Percentiles rank a stretch among this genome's conserved stretches.
These are phyloP conservation scores for Fraxinus velutina DNA, from an alignment of 305 asterid species.

Conservation along the genomic window DNA sequence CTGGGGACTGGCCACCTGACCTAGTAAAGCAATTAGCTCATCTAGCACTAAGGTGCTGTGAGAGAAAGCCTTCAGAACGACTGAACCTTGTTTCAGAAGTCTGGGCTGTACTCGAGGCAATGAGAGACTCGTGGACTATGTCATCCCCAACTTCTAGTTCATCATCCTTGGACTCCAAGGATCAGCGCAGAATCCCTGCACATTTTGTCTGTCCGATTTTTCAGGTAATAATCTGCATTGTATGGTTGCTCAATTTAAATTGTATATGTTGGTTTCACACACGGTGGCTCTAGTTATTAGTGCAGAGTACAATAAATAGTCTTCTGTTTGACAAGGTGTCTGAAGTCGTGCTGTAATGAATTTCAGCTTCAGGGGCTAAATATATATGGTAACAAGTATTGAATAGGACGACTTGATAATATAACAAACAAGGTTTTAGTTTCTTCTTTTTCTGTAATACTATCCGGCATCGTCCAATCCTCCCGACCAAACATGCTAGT, in stretches of 20 bases:
- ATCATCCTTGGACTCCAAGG: slow-evolving; percentile 35
- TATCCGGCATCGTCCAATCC: not conserved
- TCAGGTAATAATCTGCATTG: slow-evolving; percentile 52
- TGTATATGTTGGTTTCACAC: not conserved
- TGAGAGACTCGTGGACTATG: slow-evolving; percentile 44
- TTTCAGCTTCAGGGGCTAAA: not conserved
- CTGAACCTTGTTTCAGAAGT: slow-evolving; percentile 58
- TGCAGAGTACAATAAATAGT: not conserved
- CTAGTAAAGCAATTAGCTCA: slow-evolving; percentile 45
- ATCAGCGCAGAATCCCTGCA: slow-evolving; percentile 59
- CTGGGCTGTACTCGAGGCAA: slow-evolving; percentile 54
- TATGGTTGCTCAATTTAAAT: not conserved
- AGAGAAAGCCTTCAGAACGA: slow-evolving; percentile 41
- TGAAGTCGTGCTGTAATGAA: not conserved
- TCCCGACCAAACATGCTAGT: not conserved
- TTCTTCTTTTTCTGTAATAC: not conserved
- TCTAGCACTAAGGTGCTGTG: slow-evolving; percentile 73
- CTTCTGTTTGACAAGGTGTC: not conserved
- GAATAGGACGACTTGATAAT: not conserved
- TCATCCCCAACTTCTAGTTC: slow-evolving; percentile 30
- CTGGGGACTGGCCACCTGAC: slow-evolving; percentile 83
- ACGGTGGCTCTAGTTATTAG: not conserved
- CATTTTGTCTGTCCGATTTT: slow-evolving; percentile 80
- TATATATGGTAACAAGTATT: not conserved
- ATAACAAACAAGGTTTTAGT: not conserved